Conservation (phyloP, 352 stramenopile genomes). For the Phytophthora chlamydospora region DNA sequence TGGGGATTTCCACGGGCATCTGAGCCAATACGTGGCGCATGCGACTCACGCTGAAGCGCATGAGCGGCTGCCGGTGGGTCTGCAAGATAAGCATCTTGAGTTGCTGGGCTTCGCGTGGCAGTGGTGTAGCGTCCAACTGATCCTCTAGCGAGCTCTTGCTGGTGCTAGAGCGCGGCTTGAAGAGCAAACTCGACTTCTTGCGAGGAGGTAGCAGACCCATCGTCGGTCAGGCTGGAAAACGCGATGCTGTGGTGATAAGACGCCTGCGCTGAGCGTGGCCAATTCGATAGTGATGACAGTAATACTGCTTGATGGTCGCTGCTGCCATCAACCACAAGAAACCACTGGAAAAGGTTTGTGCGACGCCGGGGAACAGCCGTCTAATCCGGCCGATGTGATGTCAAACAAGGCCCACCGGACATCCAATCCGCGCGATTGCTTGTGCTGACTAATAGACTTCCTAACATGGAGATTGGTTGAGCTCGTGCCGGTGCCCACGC, state of each 20-base stretch:
- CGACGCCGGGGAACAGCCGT: background rate
- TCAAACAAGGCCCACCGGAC: background rate
- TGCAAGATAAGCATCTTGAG: conserved; percentile 67
- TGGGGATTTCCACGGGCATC: conserved; percentile 56
- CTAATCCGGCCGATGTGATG: conserved; percentile 20
- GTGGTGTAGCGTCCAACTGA: conserved; percentile 1
- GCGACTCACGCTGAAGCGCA: conserved; percentile 70
- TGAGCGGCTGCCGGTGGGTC: conserved; percentile 45
- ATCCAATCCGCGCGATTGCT: conserved; percentile 19
- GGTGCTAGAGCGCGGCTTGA: conserved; percentile 17
- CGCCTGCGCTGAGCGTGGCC: conserved; percentile 12
- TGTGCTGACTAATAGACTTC: background rate
- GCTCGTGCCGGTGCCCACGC: too few species aligned
- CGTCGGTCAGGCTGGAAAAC: background rate
- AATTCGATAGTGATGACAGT: conserved; percentile 22
- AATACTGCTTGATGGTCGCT: background rate
- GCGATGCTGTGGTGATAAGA: background rate
- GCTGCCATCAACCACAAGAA: conserved; percentile 6
- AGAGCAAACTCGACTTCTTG: conserved; percentile 30
- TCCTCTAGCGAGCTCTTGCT: conserved; percentile 18
- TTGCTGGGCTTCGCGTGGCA: conserved; percentile 53
- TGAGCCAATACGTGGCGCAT: conserved; percentile 56
- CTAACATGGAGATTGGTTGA: conserved; percentile 3
- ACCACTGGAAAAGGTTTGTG: conserved; percentile 20
- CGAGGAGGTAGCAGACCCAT: conserved; percentile 33